Base-by-base conservation (phyloP, 2,329 filamentous ascomycete genomes). In the Fusarium lyarnte region DNA sequence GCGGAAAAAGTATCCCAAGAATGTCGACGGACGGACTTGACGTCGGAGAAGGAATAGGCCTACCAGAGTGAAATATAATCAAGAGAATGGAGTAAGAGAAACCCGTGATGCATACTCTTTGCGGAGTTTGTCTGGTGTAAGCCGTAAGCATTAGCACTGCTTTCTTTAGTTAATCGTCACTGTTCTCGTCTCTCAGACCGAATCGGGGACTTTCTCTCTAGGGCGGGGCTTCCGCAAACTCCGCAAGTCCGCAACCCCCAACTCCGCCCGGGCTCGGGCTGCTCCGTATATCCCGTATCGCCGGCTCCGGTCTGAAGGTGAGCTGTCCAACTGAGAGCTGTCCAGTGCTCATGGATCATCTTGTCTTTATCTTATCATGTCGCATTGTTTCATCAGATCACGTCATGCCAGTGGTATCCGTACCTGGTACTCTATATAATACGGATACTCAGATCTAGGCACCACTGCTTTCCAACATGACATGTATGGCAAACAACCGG, bases 211-310 rank as follows among this genome's bases (percentile, higher is more conserved):
- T 67, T 60, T 60, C 29, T 49, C 46, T 36, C 23, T 39, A 27
- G 5, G 33, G 27, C 65, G 52, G 65, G 51, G 45, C 58, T 27
- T 38, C 67, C 39, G 46, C 60, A 77, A 77, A 77, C 66, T 77
- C 76, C 74, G 75, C 77, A 79, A 78, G 57, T 79, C 78, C 78
- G 78, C 77, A 79, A 73, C 58, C 74, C 73, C 58, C 61, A 31
- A 64, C 74, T 77, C 77, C 67, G 33, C 59, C 52, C 17, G 23
- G 55, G 29, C 61, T 53, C 23, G 21, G 58, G 33, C 51, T 64
- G 45, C 46, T 25, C 31, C 43, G 55, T 51, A 38, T 51, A 45
- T 55, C 52, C 42, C 57, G 35, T 42, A 27, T 61, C 31, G 74
- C 76, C 75, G 76, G 74, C 66, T 77, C 76, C 74, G 76, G 74